Percentiles rank a stretch among this genome's conserved stretches.
Conservation (phyloP, 768 basidiomycete genomes). For the Leucogyrophana mollusca region DNA sequence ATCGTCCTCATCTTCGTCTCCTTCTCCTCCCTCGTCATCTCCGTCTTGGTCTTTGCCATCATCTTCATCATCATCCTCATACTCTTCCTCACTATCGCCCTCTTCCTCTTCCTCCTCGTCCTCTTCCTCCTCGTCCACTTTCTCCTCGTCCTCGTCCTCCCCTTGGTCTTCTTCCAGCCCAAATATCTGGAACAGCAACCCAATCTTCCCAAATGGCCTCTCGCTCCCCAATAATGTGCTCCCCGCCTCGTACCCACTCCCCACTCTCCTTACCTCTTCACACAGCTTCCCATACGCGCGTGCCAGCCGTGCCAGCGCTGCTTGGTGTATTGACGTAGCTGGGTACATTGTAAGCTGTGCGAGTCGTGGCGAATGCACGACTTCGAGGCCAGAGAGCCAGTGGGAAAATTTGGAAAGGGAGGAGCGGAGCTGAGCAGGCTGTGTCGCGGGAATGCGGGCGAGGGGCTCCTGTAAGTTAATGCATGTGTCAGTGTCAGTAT, state of each 20-base stretch:
- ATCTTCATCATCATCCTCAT: background rate
- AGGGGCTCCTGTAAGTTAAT: slow-evolving; percentile 57
- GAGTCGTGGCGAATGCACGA: slow-evolving; percentile 79
- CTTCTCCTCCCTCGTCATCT: background rate
- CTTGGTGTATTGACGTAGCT: slow-evolving; percentile 70
- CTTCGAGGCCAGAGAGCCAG: slow-evolving; percentile 83
- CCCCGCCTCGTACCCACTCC: slow-evolving; percentile 87
- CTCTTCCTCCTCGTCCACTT: background rate
- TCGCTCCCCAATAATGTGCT: slow-evolving; percentile 80
- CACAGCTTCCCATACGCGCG: slow-evolving; percentile 71
- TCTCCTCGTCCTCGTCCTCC: background rate
- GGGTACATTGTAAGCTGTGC: slow-evolving; percentile 68
- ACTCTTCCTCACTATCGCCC: background rate
- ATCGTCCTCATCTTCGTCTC: background rate
- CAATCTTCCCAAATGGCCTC: slow-evolving; percentile 79
- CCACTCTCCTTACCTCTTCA: slow-evolving; percentile 69
- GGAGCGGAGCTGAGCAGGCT: slow-evolving; percentile 58
- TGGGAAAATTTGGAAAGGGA: slow-evolving; percentile 71
- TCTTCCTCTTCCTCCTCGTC: background rate
- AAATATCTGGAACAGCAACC: slow-evolving; percentile 74
- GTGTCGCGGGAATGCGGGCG: slow-evolving; percentile 67
- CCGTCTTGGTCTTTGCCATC: background rate
- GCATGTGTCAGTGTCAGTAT: background rate
- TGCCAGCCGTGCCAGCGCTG: slow-evolving; percentile 67
- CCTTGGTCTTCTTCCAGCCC: slow-evolving; percentile 53